Evolutionary conservation across 371 early-diverging fungal genomes (phyloP).

Genomic region (Chytridium lagenaria): DNA sequence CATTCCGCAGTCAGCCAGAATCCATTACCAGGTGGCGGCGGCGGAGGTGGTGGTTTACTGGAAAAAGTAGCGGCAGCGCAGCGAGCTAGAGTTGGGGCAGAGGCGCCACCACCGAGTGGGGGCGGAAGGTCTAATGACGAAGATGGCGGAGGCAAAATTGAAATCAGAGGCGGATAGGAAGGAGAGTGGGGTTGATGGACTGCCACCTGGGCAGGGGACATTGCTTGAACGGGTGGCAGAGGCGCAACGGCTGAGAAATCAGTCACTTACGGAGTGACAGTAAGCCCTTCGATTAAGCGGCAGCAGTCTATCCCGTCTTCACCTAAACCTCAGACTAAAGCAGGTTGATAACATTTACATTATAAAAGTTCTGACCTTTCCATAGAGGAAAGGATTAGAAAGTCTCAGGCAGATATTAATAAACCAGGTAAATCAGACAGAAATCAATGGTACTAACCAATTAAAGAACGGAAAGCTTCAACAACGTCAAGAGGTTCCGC

Average conservation of each 20-base stretch:
- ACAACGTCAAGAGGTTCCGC: background rate
- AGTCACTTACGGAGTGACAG: background rate
- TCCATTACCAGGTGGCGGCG: slow-evolving; percentile 8
- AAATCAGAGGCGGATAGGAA: background rate
- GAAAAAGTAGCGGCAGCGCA: slow-evolving; percentile 15
- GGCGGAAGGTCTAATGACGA: background rate
- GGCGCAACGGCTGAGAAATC: background rate
- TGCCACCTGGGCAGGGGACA: background rate
- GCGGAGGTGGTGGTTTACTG: slow-evolving; percentile 1
- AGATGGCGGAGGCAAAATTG: slow-evolving; percentile 1
- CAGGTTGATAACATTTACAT: background rate
- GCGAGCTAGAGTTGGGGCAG: background rate
- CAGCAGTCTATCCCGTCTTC: background rate
- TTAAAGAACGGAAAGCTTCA: background rate
- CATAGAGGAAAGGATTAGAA: background rate
- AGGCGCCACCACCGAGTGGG: slow-evolving; percentile 2
- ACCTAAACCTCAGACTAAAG: background rate
- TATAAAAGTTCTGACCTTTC: background rate
- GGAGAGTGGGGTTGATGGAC: background rate
- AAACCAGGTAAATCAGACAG: background rate
- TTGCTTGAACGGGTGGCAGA: slow-evolving; percentile 14
- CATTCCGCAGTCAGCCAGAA: background rate
- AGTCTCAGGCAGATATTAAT: background rate
- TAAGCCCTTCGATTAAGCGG: background rate
- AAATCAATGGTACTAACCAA: background rate